Evolutionary conservation across 2,329 filamentous ascomycete species (phyloP).

Genomic region (Fusarium sp.): DNA sequence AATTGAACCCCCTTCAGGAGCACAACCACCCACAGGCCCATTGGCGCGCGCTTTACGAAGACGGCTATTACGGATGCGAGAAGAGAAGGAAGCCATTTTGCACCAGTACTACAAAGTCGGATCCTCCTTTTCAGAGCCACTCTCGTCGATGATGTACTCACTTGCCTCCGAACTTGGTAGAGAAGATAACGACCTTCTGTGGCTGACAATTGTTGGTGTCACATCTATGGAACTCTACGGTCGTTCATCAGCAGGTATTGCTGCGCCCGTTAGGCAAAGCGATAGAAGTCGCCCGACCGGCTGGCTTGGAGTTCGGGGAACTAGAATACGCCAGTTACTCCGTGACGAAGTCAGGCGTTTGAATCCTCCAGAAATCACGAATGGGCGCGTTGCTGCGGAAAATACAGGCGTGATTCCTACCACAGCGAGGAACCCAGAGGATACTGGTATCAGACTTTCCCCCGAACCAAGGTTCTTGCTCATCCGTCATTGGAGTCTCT

Average conservation of each 20-base stretch:
- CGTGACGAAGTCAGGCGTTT: conserved; percentile 93
- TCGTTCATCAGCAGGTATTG: conserved; percentile 82
- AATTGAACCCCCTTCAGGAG: conserved; percentile 66
- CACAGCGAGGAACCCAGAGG: conserved; percentile 86
- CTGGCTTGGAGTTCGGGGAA: conserved; percentile 85
- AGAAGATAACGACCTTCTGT: conserved; percentile 95
- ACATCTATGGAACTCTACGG: conserved; percentile 94
- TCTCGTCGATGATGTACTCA: conserved; percentile 94
- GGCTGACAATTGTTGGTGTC: conserved; percentile 94
- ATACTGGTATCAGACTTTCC: conserved; percentile 90
- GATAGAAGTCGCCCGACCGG: conserved; percentile 70
- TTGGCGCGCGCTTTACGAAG: conserved; percentile 79
- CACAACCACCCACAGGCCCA: conserved; percentile 68
- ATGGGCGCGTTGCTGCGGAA: conserved; percentile 71
- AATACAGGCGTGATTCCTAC: conserved; percentile 87
- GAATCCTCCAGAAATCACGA: conserved; percentile 79
- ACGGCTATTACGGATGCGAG: conserved; percentile 78
- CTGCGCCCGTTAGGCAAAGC: conserved; percentile 66
- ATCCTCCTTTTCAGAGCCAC: conserved; percentile 91
- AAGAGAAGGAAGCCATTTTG: conserved; percentile 80
- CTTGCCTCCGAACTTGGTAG: conserved; percentile 93
- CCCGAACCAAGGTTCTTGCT: conserved; percentile 94
- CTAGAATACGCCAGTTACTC: conserved; percentile 84
- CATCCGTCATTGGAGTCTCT: conserved; percentile 95
- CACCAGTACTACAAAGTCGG: conserved; percentile 87